phyloP scores from a whole-genome alignment of 1,284 basidiomycete genomes.

The Vanrija sp. region DNA sequence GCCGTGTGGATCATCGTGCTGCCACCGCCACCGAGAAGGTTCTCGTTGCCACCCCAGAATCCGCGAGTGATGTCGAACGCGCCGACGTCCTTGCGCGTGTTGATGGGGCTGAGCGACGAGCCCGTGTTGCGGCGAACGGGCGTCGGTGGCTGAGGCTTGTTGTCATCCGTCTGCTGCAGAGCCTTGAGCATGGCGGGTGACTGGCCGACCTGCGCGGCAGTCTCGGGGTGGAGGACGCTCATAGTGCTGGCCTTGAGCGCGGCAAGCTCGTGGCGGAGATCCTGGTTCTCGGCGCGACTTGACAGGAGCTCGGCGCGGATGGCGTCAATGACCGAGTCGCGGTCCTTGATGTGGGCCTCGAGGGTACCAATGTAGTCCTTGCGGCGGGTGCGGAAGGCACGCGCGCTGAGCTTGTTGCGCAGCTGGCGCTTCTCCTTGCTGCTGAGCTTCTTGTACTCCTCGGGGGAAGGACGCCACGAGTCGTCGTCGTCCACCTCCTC shows the following conservation, averaged over 20 bases:
- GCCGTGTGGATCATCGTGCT: conserved; percentile 81
- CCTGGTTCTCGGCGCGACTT: conserved; percentile 74
- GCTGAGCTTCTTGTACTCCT: conserved; percentile 92
- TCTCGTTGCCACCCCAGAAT: conserved; percentile 64
- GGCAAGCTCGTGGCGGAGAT: conserved; percentile 74
- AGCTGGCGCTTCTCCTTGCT: conserved; percentile 95
- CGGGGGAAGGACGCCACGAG: conserved; percentile 56
- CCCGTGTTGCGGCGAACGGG: not conserved
- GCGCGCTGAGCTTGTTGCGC: conserved; percentile 91
- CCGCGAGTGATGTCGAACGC: conserved; percentile 48
- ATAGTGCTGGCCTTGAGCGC: conserved; percentile 65
- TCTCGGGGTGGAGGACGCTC: conserved; percentile 49
- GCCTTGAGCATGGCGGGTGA: conserved; percentile 44
- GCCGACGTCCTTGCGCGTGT: conserved; percentile 73
- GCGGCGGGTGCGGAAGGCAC: conserved; percentile 87
- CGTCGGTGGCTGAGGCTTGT: conserved; percentile 7
- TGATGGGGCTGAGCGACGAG: conserved; percentile 51
- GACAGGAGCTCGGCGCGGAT: conserved; percentile 79
- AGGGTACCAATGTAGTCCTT: conserved; percentile 94
- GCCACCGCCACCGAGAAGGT: conserved; percentile 57
- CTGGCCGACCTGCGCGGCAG: conserved; percentile 30
- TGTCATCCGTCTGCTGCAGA: conserved; percentile 25
- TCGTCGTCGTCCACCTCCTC: conserved; percentile 49
- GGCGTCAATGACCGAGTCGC: conserved; percentile 82
- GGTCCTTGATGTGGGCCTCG: conserved; percentile 87